Conservation (phyloP, 208 protist species). For the Crithidia sp. region DNA sequence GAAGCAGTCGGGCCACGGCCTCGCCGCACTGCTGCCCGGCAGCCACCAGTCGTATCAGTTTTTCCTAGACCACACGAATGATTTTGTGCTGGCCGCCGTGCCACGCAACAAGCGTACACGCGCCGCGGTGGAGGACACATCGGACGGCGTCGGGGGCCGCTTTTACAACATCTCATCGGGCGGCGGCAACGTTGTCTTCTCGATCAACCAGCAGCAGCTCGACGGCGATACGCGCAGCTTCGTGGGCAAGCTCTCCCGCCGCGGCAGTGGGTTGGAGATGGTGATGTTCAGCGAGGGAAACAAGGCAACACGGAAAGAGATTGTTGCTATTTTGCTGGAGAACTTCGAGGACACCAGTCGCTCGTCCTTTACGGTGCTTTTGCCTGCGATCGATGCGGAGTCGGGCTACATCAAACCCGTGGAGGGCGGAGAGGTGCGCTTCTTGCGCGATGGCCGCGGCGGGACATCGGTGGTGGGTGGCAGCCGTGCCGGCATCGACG, state of each 20-base stretch:
- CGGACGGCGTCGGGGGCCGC: conserved; percentile 31
- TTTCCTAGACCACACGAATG: conserved; percentile 46
- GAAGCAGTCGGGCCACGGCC: conserved; percentile 18
- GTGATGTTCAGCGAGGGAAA: conserved; percentile 53
- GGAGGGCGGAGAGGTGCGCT: conserved; percentile 46
- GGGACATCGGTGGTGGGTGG: conserved; percentile 28
- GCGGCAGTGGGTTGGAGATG: conserved; percentile 34
- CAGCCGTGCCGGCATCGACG: conserved; percentile 39
- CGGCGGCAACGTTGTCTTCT: conserved; percentile 39
- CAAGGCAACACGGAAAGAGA: conserved; percentile 43
- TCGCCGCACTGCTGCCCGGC: conserved; percentile 22
- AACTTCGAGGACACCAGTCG: conserved; percentile 33
- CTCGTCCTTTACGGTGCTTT: conserved; percentile 44
- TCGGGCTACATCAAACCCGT: conserved; percentile 47
- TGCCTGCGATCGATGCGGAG: conserved; percentile 49
- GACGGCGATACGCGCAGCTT: conserved; percentile 41
- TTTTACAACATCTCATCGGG: conserved; percentile 33
- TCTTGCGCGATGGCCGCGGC: conserved; percentile 44
- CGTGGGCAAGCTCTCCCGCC: conserved; percentile 41
- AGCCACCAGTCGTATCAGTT: conserved; percentile 39
- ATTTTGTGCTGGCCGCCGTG: conserved; percentile 46
- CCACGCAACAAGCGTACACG: conserved; percentile 16
- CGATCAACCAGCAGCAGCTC: conserved; percentile 33
- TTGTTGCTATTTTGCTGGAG: conserved; percentile 35
- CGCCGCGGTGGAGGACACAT: conserved; percentile 33